Base-by-base conservation (phyloP, 208 protist species). In the Vickermania spadyakhi region DNA sequence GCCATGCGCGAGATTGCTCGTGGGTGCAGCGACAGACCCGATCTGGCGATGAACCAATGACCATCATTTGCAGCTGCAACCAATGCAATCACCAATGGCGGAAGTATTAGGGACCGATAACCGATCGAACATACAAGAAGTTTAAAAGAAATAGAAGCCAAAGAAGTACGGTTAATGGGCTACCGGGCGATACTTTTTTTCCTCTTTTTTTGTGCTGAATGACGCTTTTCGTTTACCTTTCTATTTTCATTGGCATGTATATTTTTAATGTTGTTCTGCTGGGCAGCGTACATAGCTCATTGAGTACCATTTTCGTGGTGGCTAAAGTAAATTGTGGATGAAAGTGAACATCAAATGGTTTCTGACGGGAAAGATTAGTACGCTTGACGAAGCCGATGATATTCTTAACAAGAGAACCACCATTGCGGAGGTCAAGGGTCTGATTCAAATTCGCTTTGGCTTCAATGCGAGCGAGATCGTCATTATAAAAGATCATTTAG, bases 1-100 rank as follows among this genome's bases (percentile, higher is more conserved):
- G 97, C 63, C 77, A 79, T 3, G 61, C 84, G 29, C 64, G 71
- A 5, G 70, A 89, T 51, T 97, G 94, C 29, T 91, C 82, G 51
- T 99, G 86, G 81, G 80, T 77, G 52, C 88, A 99, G 69, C 81
- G 96, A 75, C 98, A 99, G 72, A 99, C 93, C 7, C 89, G 98
- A 54, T 98, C 91, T 2, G 97, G 84, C 0, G 97, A 99, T 90
- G 98, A 99, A 75, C 97, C 98, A 14, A 98, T 98, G 90, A 99
- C 97, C 13, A 87, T 91, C 1, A 99, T 99, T 65, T 97, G 96
- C 60, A 76, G 75, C 22, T 99, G 97, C 72, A 86, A 90, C 58
- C 68, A 84, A 52, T 99, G 97, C 69, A 79, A 79, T 3, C 72
- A 80, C 25, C 73, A 75, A 50, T 95, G 84, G 84, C 78, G 72